These are phyloP conservation scores for Ophiostoma quercus DNA, from an alignment of 2,329 filamentous ascomycete species.

Conservation along the genomic window DNA sequence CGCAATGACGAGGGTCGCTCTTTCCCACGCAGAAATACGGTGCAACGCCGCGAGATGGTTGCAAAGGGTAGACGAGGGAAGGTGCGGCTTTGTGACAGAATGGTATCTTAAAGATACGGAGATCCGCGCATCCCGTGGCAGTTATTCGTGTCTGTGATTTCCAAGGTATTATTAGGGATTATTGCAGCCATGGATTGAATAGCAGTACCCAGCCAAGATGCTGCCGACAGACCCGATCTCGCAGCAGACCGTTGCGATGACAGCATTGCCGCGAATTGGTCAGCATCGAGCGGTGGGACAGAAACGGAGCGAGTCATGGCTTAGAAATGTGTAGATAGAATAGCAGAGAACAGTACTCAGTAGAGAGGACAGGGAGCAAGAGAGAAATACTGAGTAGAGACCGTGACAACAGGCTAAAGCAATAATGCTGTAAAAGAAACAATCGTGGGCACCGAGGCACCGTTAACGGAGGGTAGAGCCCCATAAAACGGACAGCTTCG, in stretches of 20 bases:
- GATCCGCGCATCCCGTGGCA: slow-evolving; percentile 21
- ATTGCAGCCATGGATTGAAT: not conserved
- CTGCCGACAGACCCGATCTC: slow-evolving; percentile 19
- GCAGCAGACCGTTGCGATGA: not conserved
- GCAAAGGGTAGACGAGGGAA: slow-evolving; percentile 5
- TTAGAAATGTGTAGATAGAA: not conserved
- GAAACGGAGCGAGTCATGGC: slow-evolving; percentile 4
- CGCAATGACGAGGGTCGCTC: slow-evolving; percentile 17
- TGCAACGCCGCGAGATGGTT: not conserved
- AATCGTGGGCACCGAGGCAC: not conserved
- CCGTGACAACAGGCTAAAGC: not conserved
- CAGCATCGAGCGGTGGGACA: slow-evolving; percentile 14
- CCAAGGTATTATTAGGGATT: not conserved
- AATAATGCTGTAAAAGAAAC: slow-evolving; percentile 4
- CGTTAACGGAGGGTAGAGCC: slow-evolving; percentile 19
- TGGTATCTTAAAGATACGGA: not conserved
- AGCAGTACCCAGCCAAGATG: not conserved
- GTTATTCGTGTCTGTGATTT: no score
- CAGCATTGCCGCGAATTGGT: slow-evolving; percentile 18
- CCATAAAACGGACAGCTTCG: slow-evolving; percentile 14
- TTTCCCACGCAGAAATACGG: slow-evolving; percentile 23
- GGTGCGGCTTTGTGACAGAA: not conserved
- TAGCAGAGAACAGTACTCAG: not conserved
- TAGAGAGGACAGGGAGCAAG: not conserved
- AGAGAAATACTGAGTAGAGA: not conserved